Conservation (phyloP, 2,329 filamentous ascomycete genomes). For the Calonectria honghensis region DNA sequence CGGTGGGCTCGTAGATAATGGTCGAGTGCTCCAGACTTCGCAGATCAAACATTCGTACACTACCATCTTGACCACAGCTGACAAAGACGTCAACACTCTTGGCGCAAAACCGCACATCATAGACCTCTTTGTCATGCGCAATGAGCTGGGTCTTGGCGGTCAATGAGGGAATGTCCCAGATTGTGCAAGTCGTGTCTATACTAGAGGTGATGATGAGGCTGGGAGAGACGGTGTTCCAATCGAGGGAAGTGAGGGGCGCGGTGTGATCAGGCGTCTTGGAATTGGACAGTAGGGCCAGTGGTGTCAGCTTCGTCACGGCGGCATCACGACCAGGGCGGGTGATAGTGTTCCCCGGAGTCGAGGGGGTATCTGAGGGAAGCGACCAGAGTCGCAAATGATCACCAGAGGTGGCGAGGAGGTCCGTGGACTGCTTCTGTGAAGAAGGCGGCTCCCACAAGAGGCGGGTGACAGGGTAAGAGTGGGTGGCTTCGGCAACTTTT, state of each 20-base stretch:
- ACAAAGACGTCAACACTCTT: conserved; percentile 99
- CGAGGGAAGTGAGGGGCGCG: conserved; percentile 94
- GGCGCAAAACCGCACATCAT: conserved; percentile 97
- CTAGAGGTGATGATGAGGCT: conserved; percentile 99
- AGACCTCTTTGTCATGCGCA: conserved; percentile 99
- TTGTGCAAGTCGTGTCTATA: conserved; percentile 99
- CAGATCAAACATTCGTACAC: conserved; percentile 98
- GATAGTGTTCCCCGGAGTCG: conserved; percentile 79
- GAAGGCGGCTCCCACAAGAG: conserved; percentile 97
- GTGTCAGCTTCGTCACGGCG: conserved; percentile 87
- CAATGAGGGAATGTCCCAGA: conserved; percentile 98
- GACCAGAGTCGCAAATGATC: conserved; percentile 97
- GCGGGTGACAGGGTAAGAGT: conserved; percentile 97
- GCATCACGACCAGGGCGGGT: conserved; percentile 75
- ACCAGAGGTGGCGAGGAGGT: conserved; percentile 94
- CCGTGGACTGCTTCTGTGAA: conserved; percentile 94
- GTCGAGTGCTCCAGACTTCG: conserved; percentile 97
- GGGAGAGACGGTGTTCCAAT: conserved; percentile 98
- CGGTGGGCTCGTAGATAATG: conserved; percentile 98
- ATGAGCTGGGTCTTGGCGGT: conserved; percentile 99
- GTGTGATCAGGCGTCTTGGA: conserved; percentile 99
- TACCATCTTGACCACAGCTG: conserved; percentile 97
- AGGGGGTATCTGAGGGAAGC: conserved; percentile 81
- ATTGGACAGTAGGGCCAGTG: conserved; percentile 94
- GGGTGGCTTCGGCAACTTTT: conserved; percentile 95